Percentiles rank a stretch among this genome's conserved stretches.
phyloP scores from a whole-genome alignment of 2,329 filamentous ascomycete genomes.

The Talaromyces sp. region DNA sequence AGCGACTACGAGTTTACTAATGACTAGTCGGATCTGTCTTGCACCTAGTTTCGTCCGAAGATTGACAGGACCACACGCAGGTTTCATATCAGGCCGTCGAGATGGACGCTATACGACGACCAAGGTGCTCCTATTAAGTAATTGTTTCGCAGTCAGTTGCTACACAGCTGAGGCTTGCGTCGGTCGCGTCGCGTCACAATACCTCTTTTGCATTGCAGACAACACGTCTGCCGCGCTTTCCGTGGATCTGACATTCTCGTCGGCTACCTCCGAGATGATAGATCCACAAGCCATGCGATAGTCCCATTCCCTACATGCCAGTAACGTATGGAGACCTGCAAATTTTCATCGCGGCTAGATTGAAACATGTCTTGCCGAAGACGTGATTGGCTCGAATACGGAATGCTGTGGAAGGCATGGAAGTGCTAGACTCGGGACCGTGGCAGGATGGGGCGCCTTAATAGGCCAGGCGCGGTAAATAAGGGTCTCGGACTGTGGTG shows the following conservation, averaged over 20 bases:
- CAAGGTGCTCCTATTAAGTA: neutral
- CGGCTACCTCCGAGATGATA: constrained; percentile 3
- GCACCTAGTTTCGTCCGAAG: neutral
- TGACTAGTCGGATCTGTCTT: neutral
- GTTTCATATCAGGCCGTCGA: neutral
- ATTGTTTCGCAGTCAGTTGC: neutral
- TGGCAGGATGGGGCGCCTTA: neutral
- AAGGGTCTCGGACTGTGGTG: neutral
- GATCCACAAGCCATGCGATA: constrained; percentile 6
- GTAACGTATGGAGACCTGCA: neutral
- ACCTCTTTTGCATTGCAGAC: neutral
- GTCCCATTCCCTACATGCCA: neutral
- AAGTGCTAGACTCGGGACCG: neutral
- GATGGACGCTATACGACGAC: neutral
- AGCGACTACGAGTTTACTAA: neutral
- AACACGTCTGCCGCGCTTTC: constrained; percentile 10
- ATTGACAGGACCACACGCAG: neutral
- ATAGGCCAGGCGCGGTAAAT: neutral
- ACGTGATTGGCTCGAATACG: neutral
- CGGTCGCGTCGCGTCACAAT: neutral
- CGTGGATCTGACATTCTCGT: constrained; percentile 3
- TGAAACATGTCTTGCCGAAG: neutral
- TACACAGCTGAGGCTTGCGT: neutral
- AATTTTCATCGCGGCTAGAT: neutral
- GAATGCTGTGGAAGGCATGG: neutral